Evolutionary conservation across 495 filamentous ascomycete genomes (phyloP).

Genomic region (Penicillium silybi): DNA sequence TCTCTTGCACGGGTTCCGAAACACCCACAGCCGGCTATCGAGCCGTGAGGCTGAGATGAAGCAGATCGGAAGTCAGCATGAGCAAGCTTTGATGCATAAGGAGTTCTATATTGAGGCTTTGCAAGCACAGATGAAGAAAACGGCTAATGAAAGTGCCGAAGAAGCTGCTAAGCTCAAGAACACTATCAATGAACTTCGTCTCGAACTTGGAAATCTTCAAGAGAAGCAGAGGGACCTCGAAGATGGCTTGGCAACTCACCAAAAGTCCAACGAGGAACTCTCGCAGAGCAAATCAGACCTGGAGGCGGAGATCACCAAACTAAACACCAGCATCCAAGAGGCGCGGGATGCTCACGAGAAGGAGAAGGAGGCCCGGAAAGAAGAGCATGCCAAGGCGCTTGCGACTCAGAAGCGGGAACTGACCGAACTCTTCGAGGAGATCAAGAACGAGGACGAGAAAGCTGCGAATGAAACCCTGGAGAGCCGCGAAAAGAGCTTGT

Average conservation of each 20-base stretch:
- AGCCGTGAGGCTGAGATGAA: conserved; percentile 44
- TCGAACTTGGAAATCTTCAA: conserved; percentile 56
- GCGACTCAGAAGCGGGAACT: conserved; percentile 40
- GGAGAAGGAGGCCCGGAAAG: conserved; percentile 34
- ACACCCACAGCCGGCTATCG: conserved; percentile 40
- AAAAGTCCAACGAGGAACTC: conserved; percentile 42
- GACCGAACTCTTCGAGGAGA: conserved; percentile 46
- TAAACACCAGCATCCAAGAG: conserved; percentile 47
- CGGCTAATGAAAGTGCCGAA: conserved; percentile 47
- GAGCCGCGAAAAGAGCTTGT: conserved; percentile 37
- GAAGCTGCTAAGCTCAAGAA: conserved; percentile 45
- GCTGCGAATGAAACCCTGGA: conserved; percentile 34
- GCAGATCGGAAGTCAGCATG: conserved; percentile 44
- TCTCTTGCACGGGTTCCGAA: conserved; percentile 44
- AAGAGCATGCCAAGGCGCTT: conserved; percentile 39
- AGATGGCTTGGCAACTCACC: conserved; percentile 35
- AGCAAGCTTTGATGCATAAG: conserved; percentile 46
- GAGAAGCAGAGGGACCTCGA: conserved; percentile 52
- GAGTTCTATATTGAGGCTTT: conserved; percentile 52
- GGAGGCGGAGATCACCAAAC: conserved; percentile 48
- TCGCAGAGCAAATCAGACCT: conserved; percentile 35
- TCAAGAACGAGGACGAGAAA: conserved; percentile 47
- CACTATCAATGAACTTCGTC: conserved; percentile 46
- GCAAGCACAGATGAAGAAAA: conserved; percentile 50
- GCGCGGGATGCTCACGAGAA: conserved; percentile 33